Evolutionary conservation across 139 green algal genomes (phyloP).

Genomic region (Coelastrella sp.): DNA sequence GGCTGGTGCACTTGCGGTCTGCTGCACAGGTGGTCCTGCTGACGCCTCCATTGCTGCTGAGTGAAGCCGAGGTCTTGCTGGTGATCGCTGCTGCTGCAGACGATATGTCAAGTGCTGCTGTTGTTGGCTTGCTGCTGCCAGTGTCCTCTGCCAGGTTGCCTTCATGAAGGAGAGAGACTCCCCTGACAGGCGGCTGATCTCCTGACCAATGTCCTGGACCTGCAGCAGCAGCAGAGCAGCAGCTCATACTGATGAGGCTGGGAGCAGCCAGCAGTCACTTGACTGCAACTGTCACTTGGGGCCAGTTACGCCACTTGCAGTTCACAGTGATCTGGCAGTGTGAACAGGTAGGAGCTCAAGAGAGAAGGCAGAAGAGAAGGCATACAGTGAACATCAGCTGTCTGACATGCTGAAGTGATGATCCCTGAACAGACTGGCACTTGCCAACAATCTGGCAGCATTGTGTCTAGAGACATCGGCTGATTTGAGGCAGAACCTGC

Average conservation of each 20-base stretch:
- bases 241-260: no score
- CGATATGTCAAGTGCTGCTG: constrained; percentile 5
- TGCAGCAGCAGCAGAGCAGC: background rate
- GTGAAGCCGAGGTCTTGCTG: background rate
- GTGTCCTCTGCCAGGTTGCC: background rate
- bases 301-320: no score
- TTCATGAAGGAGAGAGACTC: constrained; percentile 30
- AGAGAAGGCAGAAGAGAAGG: no score
- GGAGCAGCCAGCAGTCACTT: no score
- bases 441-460: no score
- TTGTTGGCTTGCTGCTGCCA: constrained; percentile 33
- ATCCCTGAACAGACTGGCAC: no score
- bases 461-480: background rate
- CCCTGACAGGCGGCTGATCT: constrained; percentile 33
- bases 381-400: no score
- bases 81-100: constrained; percentile 22
- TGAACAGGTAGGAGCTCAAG: no score
- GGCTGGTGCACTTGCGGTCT: constrained; percentile 11
- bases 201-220: constrained; percentile 39
- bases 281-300: background rate
- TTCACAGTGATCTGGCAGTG: no score
- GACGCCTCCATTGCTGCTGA: background rate
- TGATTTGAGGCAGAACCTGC: background rate
- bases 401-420: no score
- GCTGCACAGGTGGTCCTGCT: background rate